Evolutionary conservation across 192 early-diverging fungal species (phyloP), one percentile per base, ranked within the genome.

Genomic region (Gorgonomyces haynaldii): DNA sequence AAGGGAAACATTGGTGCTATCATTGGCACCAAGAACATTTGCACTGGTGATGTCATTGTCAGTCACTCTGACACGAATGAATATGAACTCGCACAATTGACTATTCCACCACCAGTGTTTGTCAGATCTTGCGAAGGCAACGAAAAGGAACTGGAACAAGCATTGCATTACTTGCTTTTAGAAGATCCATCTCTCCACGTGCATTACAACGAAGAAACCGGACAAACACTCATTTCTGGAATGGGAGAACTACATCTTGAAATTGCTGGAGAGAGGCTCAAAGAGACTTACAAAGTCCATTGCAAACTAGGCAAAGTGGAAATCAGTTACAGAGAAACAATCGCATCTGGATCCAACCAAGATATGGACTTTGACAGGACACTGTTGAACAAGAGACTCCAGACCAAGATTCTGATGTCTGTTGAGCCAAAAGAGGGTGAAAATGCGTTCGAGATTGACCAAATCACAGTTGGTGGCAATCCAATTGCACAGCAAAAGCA

Each of bases 181-280:
- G 93, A 96, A 62, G 93, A 96, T 41, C 93, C 93, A 1, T 89
- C 86, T 1, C 53, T 96, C 19, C 76, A 72, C 42, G 60, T 88
- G 10, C 49, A 70, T 12, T 65, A 63, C 6, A 82, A 93, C 53
- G 72, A 74, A 34, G 93, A 93, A 41, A 89, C 86, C 0, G 89
- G 90, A 0, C 93, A 96, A 56, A 83, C 78, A 15, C 53, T 93
- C 39, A 55, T 96, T 3, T 78, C 84, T 53, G 93, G 90, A 0
- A 91, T 93, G 89, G 93, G 93, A 4, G 93, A 93, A 52, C 67
- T 96, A 41, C 93, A 96, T 57, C 57, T 96, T 23, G 92, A 96
- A 49, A 83, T 96, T 12, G 78, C 88, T 9, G 79, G 79, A 31
- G 88, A 89, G 26, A 62, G 91, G n/a, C 61, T 97, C 19, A 28